Percentiles rank a stretch among this genome's conserved stretches.
Evolutionary conservation across 345 rosid genomes (phyloP).

Genomic region (Sonneratia alba): DNA sequence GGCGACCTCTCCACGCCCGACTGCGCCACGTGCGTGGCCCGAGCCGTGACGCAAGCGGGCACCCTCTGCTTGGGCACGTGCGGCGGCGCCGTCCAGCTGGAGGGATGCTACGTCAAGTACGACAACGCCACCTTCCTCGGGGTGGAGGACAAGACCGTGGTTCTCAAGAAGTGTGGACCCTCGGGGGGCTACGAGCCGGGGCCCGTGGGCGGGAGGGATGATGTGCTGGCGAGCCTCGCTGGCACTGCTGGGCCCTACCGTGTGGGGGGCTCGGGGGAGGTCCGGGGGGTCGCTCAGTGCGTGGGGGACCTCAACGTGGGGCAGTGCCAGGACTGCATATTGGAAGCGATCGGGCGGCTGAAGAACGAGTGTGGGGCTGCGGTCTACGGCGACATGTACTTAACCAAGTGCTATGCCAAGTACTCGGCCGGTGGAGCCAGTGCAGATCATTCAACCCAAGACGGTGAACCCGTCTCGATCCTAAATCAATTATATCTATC

Average conservation of each 20-base stretch:
- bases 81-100: constrained; percentile 79
- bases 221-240: constrained; percentile 38
- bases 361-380: constrained; percentile 62
- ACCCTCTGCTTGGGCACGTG: constrained; percentile 38
- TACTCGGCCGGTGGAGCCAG: constrained; percentile 33
- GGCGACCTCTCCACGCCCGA: constrained; percentile 91
- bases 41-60: constrained; percentile 43
- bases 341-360: constrained; percentile 60
- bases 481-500: too few relatives aligned
- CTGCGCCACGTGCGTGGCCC: constrained; percentile 70
- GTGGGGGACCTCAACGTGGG: constrained; percentile 55
- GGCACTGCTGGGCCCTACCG: constrained; percentile 42
- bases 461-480: constrained; percentile 20
- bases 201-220: constrained; percentile 46
- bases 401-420: constrained; percentile 78
- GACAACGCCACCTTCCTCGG: constrained; percentile 75
- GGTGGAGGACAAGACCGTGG: constrained; percentile 73
- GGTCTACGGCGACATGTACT: constrained; percentile 54
- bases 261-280: constrained; percentile 63
- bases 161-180: constrained; percentile 74
- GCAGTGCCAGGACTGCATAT: constrained; percentile 72
- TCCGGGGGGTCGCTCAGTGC: constrained; percentile 85
- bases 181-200: constrained; percentile 51
- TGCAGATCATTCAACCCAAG: constrained; percentile 11
- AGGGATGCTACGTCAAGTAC: constrained; percentile 73